These are phyloP conservation scores for Hypoxylon sp. DNA, from an alignment of 2,329 filamentous ascomycete species.

Conservation along the genomic window DNA sequence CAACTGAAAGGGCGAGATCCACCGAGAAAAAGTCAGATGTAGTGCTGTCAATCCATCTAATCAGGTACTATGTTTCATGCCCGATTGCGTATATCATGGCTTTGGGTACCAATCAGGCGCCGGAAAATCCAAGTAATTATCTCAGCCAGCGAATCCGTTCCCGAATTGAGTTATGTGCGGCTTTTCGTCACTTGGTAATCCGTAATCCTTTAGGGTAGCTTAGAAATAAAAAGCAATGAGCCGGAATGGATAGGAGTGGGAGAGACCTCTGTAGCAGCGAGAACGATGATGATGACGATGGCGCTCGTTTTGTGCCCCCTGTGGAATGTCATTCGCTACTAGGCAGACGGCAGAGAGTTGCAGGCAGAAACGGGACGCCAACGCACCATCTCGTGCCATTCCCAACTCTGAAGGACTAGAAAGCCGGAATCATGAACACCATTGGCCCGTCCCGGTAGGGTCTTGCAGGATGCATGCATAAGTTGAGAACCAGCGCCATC, in stretches of 20 bases:
- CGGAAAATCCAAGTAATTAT: constrained; percentile 28
- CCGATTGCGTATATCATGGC: constrained; percentile 43
- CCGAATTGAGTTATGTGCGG: constrained; percentile 31
- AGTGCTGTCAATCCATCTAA: constrained; percentile 34
- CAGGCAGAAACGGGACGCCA: constrained; percentile 45
- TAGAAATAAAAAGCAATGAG: constrained; percentile 27
- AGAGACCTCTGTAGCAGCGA: constrained; percentile 24
- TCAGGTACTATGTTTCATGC: constrained; percentile 45
- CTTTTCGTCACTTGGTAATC: constrained; percentile 17
- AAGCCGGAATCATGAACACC: constrained; percentile 21
- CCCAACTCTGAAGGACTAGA: constrained; percentile 24
- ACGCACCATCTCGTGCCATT: constrained; percentile 43
- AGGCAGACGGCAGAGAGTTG: constrained; percentile 39
- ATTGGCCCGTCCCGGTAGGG: constrained; percentile 38
- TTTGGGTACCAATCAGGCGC: constrained; percentile 51
- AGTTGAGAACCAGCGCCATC: constrained; percentile 36
- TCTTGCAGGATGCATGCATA: constrained; percentile 45
- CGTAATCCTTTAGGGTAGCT: constrained; percentile 16
- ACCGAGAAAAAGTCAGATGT: constrained; percentile 32
- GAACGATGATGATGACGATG: constrained; percentile 42
- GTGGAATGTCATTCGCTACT: constrained; percentile 42
- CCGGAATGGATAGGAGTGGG: constrained; percentile 19
- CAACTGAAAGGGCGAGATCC: constrained; percentile 29
- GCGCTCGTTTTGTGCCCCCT: constrained; percentile 35
- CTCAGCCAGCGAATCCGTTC: constrained; percentile 24